Conservation (phyloP, 768 basidiomycete species). For the Clavaria fumosa region DNA sequence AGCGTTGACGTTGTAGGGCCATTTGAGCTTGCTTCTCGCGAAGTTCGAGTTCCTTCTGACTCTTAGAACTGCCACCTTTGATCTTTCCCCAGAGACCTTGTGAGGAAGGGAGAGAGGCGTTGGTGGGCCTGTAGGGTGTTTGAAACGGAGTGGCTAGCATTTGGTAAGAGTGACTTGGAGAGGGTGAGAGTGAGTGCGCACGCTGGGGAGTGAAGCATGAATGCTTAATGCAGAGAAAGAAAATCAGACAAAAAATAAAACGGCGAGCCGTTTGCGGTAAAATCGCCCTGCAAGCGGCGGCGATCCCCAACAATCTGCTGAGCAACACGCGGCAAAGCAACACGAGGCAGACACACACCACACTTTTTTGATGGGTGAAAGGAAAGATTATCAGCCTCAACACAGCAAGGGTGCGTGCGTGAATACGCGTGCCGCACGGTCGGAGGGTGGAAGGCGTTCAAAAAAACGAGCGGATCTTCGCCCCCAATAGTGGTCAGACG, state of each 20-base stretch:
- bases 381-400: no score
- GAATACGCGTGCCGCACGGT: no score
- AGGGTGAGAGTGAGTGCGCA: slow-evolving; percentile 25
- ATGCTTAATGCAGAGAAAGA: slow-evolving; percentile 8
- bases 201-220: slow-evolving; percentile 58
- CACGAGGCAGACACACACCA: no score
- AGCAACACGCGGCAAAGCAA: slow-evolving; percentile 53
- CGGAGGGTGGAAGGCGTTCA: no score
- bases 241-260: slow-evolving; percentile 14
- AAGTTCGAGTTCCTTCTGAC: slow-evolving; percentile 44
- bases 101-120: slow-evolving; percentile 41
- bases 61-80: slow-evolving; percentile 39
- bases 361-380: no score
- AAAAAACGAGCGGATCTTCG: no score
- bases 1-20: slow-evolving; percentile 57
- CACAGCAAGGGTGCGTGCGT: no score
- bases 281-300: no score
- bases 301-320: no score
- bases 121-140: slow-evolving; percentile 41
- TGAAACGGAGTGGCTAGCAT: slow-evolving; percentile 20
- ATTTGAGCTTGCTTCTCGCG: slow-evolving; percentile 40
- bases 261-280: no score
- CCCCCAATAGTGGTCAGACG: no score
- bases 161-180: slow-evolving; percentile 11
- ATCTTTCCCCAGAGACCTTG: slow-evolving; percentile 49